These are phyloP conservation scores for Yarrowia sp. DNA, from an alignment of 805 yeast species.

Conservation along the genomic window DNA sequence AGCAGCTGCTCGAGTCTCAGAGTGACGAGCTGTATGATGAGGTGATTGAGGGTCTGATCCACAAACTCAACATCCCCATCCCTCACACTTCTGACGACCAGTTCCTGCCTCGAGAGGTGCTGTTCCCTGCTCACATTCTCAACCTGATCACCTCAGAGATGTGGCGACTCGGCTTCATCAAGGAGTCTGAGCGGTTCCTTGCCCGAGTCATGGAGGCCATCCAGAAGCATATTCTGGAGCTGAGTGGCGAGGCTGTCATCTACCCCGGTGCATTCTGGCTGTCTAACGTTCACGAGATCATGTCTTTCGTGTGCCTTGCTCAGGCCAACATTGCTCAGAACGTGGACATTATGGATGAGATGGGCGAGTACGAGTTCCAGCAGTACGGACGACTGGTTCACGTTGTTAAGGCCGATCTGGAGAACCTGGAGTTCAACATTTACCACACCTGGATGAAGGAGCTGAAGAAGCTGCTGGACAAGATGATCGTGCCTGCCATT, in stretches of 20 bases:
- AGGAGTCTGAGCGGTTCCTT: conserved; percentile 84
- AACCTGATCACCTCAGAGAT: conserved; percentile 89
- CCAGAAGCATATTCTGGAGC: conserved; percentile 73
- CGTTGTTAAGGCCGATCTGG: conserved; percentile 90
- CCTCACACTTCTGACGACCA: conserved; percentile 75
- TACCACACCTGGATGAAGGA: conserved; percentile 97
- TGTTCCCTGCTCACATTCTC: conserved; percentile 93
- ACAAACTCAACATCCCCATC: conserved; percentile 79
- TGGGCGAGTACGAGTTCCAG: conserved; percentile 85
- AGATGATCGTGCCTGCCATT: conserved; percentile 92
- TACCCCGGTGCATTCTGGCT: conserved; percentile 97
- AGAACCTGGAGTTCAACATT: conserved; percentile 85
- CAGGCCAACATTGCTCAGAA: conserved; percentile 86
- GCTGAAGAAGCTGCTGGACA: conserved; percentile 83
- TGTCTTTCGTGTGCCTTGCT: conserved; percentile 91
- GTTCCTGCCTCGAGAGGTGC: conserved; percentile 79
- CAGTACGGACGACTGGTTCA: conserved; percentile 86
- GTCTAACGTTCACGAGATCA: conserved; percentile 91
- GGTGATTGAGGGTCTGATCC: conserved; percentile 79
- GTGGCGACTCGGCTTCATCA: conserved; percentile 96
- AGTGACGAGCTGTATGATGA: conserved; percentile 60
- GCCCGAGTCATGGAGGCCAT: conserved; percentile 86
- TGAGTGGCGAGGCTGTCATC: conserved; percentile 81
- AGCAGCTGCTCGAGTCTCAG: conserved; percentile 34
- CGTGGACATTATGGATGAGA: conserved; percentile 71